Base-by-base conservation (phyloP, 345 rosid genomes). In the Anastatica hierochuntica region DNA sequence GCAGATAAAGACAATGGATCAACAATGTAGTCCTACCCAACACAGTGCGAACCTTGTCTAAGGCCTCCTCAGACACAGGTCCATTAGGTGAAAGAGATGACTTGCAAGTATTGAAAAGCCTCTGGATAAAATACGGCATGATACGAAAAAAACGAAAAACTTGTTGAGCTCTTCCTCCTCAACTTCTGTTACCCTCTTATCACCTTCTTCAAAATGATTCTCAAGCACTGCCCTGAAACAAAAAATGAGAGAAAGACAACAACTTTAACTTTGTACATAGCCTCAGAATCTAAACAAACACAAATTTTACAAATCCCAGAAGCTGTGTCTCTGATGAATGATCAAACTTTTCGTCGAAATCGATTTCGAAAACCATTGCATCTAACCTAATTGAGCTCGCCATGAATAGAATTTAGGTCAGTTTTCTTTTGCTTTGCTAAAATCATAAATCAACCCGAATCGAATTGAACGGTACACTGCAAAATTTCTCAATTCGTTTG, bases 71-170 rank as follows among this genome's bases (percentile, higher is more conserved):
- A 6, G 97, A 76, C 20, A 74, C 72, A 8, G 94, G 95, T 47
- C 97, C 94, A 64, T 70, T 63, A 2, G 83, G 56, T 1, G 94
- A 81, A 63, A 83, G 79, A 10, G 95, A 77, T 11, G 85, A 69
- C 64, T 49, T 82, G 81, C 97, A 88, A 62, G 88, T 66, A 57
- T 80, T 77, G 70, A 71, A 94, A 43, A 88, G 83, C 63, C 88
- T 81, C 78, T 83, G 94, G 53, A 87, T 79, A 56, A 49, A 81
- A 62, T 84, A 84, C 21, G 94, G 94, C 94, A 84, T 84, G 78
- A 33, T 59, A 67, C 66, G 21, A 24, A 48, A 17, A 56, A 7
- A 40, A 47, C 20, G 12, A 6, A 56, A 35, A 40, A 30, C 17
- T 14, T 44, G 50, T 44, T 36, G 16, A 43, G 36, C 59, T 57